Conservation (phyloP, 2,329 filamentous ascomycete species). For the Tolypocladium pustulatum region DNA sequence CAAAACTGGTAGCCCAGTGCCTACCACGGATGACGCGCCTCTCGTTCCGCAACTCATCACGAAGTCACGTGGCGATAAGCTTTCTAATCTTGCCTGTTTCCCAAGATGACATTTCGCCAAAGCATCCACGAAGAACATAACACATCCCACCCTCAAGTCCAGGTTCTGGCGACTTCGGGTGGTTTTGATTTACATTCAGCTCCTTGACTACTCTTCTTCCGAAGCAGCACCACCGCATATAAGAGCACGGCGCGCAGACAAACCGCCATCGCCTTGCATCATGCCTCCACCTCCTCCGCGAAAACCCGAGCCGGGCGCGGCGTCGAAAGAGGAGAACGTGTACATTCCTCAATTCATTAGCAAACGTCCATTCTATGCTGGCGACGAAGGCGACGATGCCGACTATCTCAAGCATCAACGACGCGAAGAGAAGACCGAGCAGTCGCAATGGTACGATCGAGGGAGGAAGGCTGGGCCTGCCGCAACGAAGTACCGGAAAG, state of each 20-base stretch:
- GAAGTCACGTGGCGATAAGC: constrained; percentile 18
- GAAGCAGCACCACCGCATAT: background rate
- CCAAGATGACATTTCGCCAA: background rate
- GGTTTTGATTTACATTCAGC: background rate
- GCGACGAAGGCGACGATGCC: constrained; percentile 62
- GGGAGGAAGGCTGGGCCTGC: constrained; percentile 76
- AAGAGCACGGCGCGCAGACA: background rate
- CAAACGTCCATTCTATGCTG: constrained; percentile 93
- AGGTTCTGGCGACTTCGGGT: background rate
- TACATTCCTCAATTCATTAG: constrained; percentile 98
- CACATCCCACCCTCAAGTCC: background rate
- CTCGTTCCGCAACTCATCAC: constrained; percentile 5
- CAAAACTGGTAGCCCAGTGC: background rate
- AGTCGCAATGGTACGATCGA: constrained; percentile 86
- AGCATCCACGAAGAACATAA: background rate
- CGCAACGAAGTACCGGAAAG: constrained; percentile 94
- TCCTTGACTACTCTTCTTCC: background rate
- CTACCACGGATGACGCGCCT: background rate
- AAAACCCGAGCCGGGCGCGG: constrained; percentile 24
- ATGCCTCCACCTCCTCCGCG: constrained; percentile 15
- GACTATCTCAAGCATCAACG: constrained; percentile 98
- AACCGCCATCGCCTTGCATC: background rate
- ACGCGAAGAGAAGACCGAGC: constrained; percentile 47
- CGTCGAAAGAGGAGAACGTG: constrained; percentile 83
- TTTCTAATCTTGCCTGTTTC: background rate